These are phyloP conservation scores for Botrytis paeoniae DNA, from an alignment of 2,329 filamentous ascomycete species.

Conservation along the genomic window DNA sequence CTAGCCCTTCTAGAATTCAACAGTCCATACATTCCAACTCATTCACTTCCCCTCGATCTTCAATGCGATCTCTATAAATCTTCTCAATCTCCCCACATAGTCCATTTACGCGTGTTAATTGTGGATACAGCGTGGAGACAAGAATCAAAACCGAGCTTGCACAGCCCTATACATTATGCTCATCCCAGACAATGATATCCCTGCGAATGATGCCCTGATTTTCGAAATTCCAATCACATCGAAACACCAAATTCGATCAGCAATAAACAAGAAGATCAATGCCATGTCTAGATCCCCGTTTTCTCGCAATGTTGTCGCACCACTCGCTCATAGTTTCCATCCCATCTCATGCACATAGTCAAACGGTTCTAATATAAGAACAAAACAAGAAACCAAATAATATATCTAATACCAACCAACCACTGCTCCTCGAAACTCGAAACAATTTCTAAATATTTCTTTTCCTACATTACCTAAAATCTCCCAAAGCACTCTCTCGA, in stretches of 20 bases:
- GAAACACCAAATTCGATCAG: slow-evolving; percentile 6
- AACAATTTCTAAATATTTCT: not conserved
- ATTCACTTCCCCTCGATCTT: not conserved
- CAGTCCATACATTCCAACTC: not conserved
- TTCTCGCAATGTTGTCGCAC: slow-evolving; percentile 4
- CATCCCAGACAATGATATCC: not conserved
- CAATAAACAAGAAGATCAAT: not conserved
- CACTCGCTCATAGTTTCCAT: not conserved
- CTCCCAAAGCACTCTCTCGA: not conserved
- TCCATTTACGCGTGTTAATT: slow-evolving; percentile 1
- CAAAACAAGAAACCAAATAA: not conserved
- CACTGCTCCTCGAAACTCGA: not conserved
- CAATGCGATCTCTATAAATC: not conserved
- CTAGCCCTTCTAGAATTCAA: not conserved
- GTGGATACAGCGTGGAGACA: slow-evolving; percentile 6
- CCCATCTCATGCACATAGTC: not conserved
- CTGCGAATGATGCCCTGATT: slow-evolving; percentile 7
- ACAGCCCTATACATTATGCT: slow-evolving; percentile 14
- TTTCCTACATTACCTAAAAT: not conserved
- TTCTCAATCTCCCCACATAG: slow-evolving; percentile 9
- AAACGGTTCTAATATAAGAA: not conserved
- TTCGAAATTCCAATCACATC: not conserved
- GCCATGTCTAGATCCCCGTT: not conserved
- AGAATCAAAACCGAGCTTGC: not conserved
- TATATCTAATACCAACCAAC: slow-evolving; percentile 11